phyloP scores from a whole-genome alignment of 371 early-diverging fungal genomes.

The Lichtheimia ornata region DNA sequence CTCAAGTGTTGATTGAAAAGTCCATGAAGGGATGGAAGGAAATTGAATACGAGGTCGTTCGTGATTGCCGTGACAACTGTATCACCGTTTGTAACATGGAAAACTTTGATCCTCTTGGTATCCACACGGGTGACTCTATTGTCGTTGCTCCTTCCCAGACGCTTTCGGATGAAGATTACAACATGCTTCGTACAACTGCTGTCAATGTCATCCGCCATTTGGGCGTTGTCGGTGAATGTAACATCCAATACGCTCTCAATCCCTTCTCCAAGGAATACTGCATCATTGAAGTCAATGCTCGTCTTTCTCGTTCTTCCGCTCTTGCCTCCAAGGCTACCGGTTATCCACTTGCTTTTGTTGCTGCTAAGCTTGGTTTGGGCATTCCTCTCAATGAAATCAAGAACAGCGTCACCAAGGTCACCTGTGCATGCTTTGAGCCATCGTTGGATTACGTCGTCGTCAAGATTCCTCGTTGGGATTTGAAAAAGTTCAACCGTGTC shows the following conservation, averaged over 20 bases:
- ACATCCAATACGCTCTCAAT: constrained; percentile 95
- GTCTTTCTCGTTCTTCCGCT: constrained; percentile 89
- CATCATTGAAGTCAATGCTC: constrained; percentile 97
- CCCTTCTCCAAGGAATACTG: constrained; percentile 90
- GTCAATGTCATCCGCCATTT: constrained; percentile 82
- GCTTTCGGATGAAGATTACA: constrained; percentile 92
- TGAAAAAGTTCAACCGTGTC: constrained; percentile 92
- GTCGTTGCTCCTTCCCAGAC: constrained; percentile 96
- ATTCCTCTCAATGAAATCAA: constrained; percentile 84
- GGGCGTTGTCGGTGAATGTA: constrained; percentile 97
- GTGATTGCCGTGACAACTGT: constrained; percentile 91
- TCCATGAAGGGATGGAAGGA: constrained; percentile 99
- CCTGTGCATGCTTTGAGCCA: constrained; percentile 96
- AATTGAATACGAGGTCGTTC: constrained; percentile 95
- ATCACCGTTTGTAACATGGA: constrained; percentile 98
- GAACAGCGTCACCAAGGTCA: constrained; percentile 91
- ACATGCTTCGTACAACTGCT: constrained; percentile 92
- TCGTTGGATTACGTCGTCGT: constrained; percentile 91
- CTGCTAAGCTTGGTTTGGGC: constrained; percentile 92
- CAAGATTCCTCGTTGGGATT: constrained; percentile 97
- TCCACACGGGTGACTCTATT: constrained; percentile 96
- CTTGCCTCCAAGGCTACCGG: constrained; percentile 98
- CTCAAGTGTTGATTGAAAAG: constrained; percentile 91
- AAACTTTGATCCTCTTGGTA: constrained; percentile 97
- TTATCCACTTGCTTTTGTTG: constrained; percentile 98